Conservation (phyloP, 2,329 filamentous ascomycete species). For the Cordyceps cateniannulata region DNA sequence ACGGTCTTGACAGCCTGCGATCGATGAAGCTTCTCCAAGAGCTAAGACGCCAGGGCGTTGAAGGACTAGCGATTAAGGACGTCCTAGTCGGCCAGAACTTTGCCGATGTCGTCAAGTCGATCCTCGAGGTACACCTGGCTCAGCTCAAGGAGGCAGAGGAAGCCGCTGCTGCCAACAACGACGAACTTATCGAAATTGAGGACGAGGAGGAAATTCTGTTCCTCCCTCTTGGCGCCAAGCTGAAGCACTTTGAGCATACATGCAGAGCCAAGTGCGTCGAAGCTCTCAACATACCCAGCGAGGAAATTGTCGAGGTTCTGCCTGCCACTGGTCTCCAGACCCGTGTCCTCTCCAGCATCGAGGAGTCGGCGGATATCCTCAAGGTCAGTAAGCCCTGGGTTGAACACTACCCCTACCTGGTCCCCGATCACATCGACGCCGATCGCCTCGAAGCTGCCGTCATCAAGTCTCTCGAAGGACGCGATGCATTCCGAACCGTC, state of each 20-base stretch:
- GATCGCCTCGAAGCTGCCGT: conserved; percentile 13
- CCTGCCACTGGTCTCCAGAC: conserved; percentile 11
- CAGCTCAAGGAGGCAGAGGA: conserved; percentile 5
- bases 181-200: conserved; percentile 9
- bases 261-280: conserved; percentile 9
- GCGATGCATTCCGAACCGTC: conserved; percentile 15
- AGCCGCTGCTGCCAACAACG: neutral
- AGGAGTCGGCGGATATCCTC: conserved; percentile 6
- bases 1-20: conserved; percentile 9
- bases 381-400: conserved; percentile 10
- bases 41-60: conserved; percentile 5
- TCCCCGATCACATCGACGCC: conserved; percentile 12
- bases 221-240: conserved; percentile 7
- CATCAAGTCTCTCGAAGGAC: conserved; percentile 5
- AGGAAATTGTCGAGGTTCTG: conserved; percentile 10
- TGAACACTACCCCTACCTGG: conserved; percentile 14
- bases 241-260: conserved; percentile 11
- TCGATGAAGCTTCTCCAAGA: conserved; percentile 11
- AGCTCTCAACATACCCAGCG: conserved; percentile 8
- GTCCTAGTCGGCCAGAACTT: conserved; percentile 7
- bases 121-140: neutral
- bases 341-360: conserved; percentile 9
- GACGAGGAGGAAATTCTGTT: conserved; percentile 11
- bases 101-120: conserved; percentile 2
- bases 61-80: conserved; percentile 9